phyloP scores from a whole-genome alignment of 495 filamentous ascomycete species.

The Neurospora africana region DNA sequence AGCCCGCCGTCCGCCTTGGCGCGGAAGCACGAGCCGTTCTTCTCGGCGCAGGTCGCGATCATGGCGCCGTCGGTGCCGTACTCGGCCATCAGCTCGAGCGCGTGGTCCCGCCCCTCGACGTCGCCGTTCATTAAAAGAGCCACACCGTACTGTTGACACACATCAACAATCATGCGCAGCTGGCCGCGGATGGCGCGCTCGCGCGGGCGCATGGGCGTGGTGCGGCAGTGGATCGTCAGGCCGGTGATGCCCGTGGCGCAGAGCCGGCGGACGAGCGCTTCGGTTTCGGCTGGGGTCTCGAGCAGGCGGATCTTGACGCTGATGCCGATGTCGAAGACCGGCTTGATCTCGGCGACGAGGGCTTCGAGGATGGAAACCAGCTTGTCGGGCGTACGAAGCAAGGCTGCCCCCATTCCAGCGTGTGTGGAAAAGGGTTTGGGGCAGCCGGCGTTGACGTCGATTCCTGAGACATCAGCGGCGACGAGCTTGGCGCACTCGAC shows the following conservation, averaged over 20 bases:
- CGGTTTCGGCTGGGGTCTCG: conserved; percentile 61
- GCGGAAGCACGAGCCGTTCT: conserved; percentile 78
- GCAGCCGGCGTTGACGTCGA: conserved; percentile 95
- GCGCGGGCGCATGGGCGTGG: conserved; percentile 85
- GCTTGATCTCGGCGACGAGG: conserved; percentile 66
- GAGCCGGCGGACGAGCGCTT: conserved; percentile 60
- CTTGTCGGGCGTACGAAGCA: conserved; percentile 71
- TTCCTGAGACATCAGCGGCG: conserved; percentile 77
- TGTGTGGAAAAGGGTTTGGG: conserved; percentile 89
- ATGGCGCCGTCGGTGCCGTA: conserved; percentile 86
- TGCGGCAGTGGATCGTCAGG: conserved; percentile 89
- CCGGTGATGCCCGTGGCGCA: conserved; percentile 81
- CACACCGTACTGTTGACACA: conserved; percentile 74
- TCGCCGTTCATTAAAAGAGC: conserved; percentile 94
- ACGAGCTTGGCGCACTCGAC: conserved; percentile 76
- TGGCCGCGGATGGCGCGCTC: conserved; percentile 81
- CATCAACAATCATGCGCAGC: conserved; percentile 61
- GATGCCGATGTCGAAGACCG: conserved; percentile 72
- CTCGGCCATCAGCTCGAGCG: conserved; percentile 53
- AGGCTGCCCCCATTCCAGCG: conserved; percentile 89
- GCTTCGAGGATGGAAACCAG: conserved; percentile 71
- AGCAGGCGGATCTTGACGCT: conserved; percentile 92
- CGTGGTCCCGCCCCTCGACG: conserved; percentile 60
- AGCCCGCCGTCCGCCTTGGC: conserved; percentile 51
- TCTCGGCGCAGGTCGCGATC: conserved; percentile 88